Evolutionary conservation across 352 stramenopile genomes (phyloP), one percentile per base, ranked within the genome.

Genomic region (Aphanomyces cochlioides): DNA sequence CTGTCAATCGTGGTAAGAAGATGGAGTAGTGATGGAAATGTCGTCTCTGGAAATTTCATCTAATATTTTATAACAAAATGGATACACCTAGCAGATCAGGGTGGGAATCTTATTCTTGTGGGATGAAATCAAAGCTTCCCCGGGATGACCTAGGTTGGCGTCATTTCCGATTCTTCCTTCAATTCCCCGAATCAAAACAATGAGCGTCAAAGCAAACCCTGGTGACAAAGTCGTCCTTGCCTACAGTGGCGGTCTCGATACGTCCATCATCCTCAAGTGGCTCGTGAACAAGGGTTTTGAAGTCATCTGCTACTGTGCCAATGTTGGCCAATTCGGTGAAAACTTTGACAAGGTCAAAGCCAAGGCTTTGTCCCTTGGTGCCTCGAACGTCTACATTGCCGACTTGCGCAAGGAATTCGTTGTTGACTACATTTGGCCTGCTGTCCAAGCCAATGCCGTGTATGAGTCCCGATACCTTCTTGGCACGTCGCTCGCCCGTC

Each of bases 221-320:
- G 85, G 85, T 76, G 85, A 93, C 76, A 98, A 98, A 80, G 85
- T 98, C 75, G 84, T 99, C 71, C 90, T 99, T 72, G 96, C 96
- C 61, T 99, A 99, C 88, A 97, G 88, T 74, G 96, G 96, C 77
- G 97, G 97, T 64, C 89, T 99, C 57, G 97, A 99, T 81, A 99
- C 97, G 66, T 99, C 96, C 73, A 96, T 98, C 68, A 99, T 99
- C 84, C 90, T 99, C 66, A 98, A 98, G 81, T 99, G 96, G 96
- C 93, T 99, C 66, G 96, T 92, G 34, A 93, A 95, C 83, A 98
- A 99, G 81, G 96, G 96, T 75, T 99, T 98, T 74, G 95, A 99
- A 61, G 96, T 99, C 37, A 97, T 98, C 77, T 97, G 93, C 82
- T 99, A 99, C 90, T 99, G 96, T 82, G 97, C 97, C 76, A 98